These are phyloP conservation scores for Myxozyma nipponensis DNA, from an alignment of 805 yeast species.

Conservation along the genomic window DNA sequence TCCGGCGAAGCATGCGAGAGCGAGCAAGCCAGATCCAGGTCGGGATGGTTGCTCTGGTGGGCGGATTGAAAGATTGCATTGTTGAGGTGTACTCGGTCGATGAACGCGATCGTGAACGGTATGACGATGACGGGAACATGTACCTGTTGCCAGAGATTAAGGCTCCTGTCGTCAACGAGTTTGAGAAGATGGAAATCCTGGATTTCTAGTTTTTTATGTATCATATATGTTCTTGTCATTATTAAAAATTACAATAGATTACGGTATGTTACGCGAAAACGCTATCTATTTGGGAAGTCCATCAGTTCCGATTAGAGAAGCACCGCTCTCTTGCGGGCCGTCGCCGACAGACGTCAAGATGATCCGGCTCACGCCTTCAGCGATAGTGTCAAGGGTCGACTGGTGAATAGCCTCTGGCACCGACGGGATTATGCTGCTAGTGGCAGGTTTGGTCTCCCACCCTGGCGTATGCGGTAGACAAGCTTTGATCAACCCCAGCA, in stretches of 20 bases:
- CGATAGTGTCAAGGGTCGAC: slow-evolving; percentile 49
- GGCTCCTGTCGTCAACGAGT: slow-evolving; percentile 15
- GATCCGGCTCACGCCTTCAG: slow-evolving; percentile 73
- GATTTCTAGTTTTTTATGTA: slow-evolving; percentile 6
- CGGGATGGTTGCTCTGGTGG: slow-evolving; percentile 55
- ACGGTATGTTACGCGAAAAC: background rate
- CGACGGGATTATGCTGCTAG: slow-evolving; percentile 31
- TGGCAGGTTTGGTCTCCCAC: slow-evolving; percentile 51
- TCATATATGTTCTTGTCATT: background rate
- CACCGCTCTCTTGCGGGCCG: slow-evolving; percentile 68
- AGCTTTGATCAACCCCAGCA: slow-evolving; percentile 65
- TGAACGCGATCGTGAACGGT: slow-evolving; percentile 82
- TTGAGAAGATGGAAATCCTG: slow-evolving; percentile 18
- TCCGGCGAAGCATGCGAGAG: slow-evolving; percentile 66
- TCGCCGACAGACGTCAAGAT: slow-evolving; percentile 83
- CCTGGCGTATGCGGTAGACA: slow-evolving; percentile 61
- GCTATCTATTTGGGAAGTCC: slow-evolving; percentile 54
- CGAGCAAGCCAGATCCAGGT: slow-evolving; percentile 81
- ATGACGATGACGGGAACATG: slow-evolving; percentile 82
- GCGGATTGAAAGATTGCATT: slow-evolving; percentile 54
- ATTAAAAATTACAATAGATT: background rate
- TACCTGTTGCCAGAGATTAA: slow-evolving; percentile 40
- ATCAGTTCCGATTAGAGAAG: slow-evolving; percentile 51
- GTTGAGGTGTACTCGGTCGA: slow-evolving; percentile 76
- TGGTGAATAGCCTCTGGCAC: slow-evolving; percentile 38